Evolutionary conservation across 495 filamentous ascomycete species (phyloP).

Genomic region (Pseudotulostoma volvatum): DNA sequence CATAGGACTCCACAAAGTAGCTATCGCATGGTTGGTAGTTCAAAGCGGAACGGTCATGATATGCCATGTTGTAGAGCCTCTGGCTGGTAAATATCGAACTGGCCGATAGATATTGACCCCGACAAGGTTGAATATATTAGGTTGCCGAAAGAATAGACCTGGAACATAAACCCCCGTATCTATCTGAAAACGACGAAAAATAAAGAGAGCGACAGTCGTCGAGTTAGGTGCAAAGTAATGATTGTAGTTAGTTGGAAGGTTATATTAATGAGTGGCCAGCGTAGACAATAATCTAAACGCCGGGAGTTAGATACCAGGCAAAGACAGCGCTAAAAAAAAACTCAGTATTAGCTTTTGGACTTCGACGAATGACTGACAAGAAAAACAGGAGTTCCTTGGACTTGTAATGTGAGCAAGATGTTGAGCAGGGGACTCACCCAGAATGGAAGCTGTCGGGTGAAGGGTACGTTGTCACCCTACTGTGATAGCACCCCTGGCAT

Average conservation of each 20-base stretch:
- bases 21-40: slow-evolving; percentile 47
- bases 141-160: slow-evolving; percentile 19
- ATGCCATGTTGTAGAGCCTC: slow-evolving; percentile 51
- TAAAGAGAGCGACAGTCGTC: slow-evolving; percentile 40
- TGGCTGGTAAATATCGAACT: slow-evolving; percentile 10
- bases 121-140: slow-evolving; percentile 8
- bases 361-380: too few relatives aligned
- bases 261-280: slow-evolving; percentile 29
- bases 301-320: too few relatives aligned
- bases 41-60: slow-evolving; percentile 34
- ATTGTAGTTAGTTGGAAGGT: slow-evolving; percentile 41
- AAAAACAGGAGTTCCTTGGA: not conserved
- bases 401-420: slow-evolving; percentile 1
- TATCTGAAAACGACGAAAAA: slow-evolving; percentile 30
- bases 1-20: slow-evolving; percentile 78
- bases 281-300: slow-evolving; percentile 25
- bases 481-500: slow-evolving; percentile 43
- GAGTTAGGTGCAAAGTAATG: slow-evolving; percentile 37
- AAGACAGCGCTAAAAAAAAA: too few relatives aligned
- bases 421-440: slow-evolving; percentile 29
- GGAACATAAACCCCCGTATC: slow-evolving; percentile 13
- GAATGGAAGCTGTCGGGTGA: slow-evolving; percentile 30
- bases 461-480: slow-evolving; percentile 45
- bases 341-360: too few relatives aligned
- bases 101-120: slow-evolving; percentile 4